Conservation (phyloP, 2,329 filamentous ascomycete genomes). For the Nemania serpens region DNA sequence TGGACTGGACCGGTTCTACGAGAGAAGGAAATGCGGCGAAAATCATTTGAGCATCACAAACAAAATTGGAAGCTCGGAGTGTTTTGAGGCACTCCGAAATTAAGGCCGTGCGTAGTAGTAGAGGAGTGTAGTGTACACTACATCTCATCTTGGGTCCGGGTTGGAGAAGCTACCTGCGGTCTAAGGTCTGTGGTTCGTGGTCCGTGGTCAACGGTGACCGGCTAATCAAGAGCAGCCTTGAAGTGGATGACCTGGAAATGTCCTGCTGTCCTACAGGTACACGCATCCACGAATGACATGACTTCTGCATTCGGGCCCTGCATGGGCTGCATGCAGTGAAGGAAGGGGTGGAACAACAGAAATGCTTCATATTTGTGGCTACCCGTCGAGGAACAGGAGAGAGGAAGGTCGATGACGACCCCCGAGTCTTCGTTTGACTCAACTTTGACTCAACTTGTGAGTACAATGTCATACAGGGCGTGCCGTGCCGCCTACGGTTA, state of each 20-base stretch:
- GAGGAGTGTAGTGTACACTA: slow-evolving; percentile 1
- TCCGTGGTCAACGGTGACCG: slow-evolving; percentile 12
- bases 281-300: slow-evolving; percentile 16
- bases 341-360: slow-evolving; percentile 7
- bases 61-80: slow-evolving; percentile 21
- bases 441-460: not conserved
- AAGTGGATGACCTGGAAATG: slow-evolving; percentile 9
- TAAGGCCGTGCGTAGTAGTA: not conserved
- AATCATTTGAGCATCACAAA: slow-evolving; percentile 2
- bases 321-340: slow-evolving; percentile 4
- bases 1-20: not conserved
- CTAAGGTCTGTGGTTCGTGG: not conserved
- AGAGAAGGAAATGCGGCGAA: not conserved
- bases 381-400: not conserved
- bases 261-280: slow-evolving; percentile 21
- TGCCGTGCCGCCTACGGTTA: not conserved
- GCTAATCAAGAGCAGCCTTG: slow-evolving; percentile 17
- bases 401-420: not conserved
- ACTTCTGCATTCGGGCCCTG: slow-evolving; percentile 13
- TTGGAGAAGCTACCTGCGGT: slow-evolving; percentile 14
- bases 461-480: not conserved
- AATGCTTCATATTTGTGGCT: slow-evolving; percentile 1
- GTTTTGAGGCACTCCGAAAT: slow-evolving; percentile 16
- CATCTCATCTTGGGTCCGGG: slow-evolving; percentile 3
- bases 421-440: not conserved